Conservation (phyloP, 768 basidiomycete genomes). For the Xerocomus brunneocitrinus region DNA sequence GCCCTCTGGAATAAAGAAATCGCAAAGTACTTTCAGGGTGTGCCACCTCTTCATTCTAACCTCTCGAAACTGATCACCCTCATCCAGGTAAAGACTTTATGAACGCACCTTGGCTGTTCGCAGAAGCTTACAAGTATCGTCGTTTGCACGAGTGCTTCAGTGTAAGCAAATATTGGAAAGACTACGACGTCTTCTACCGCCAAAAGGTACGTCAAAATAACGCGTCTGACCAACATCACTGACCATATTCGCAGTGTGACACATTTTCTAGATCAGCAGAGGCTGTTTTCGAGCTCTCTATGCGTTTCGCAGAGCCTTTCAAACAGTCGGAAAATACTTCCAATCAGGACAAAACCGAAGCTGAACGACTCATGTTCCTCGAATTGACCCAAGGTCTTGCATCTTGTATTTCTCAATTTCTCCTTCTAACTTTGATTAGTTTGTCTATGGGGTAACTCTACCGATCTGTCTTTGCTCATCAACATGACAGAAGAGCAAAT, state of each 20-base stretch:
- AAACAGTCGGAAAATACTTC: constrained; percentile 52
- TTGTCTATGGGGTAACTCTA: constrained; percentile 96
- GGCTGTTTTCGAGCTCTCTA: constrained; percentile 91
- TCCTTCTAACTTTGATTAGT: constrained; percentile 41
- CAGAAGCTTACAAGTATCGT: constrained; percentile 91
- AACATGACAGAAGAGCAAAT: constrained; percentile 99
- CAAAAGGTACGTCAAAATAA: constrained; percentile 59
- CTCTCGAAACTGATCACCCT: neutral
- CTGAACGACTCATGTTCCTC: constrained; percentile 80
- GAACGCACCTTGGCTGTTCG: constrained; percentile 96
- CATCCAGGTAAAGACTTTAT: constrained; percentile 77
- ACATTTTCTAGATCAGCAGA: constrained; percentile 91
- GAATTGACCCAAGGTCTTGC: constrained; percentile 83
- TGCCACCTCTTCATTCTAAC: constrained; percentile 12
- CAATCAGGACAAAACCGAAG: constrained; percentile 53
- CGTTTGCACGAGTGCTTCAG: constrained; percentile 92
- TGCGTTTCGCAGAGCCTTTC: constrained; percentile 85
- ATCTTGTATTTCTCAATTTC: neutral
- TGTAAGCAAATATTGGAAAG: constrained; percentile 81
- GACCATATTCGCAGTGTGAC: constrained; percentile 58
- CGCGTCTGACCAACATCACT: neutral
- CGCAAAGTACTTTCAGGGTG: constrained; percentile 88
- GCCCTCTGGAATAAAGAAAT: constrained; percentile 98
- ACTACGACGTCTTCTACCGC: constrained; percentile 93
- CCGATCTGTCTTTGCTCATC: constrained; percentile 90